Percentiles rank a stretch among this genome's conserved stretches.
phyloP scores from a whole-genome alignment of 768 basidiomycete genomes.

The Calvatia gigantea region DNA sequence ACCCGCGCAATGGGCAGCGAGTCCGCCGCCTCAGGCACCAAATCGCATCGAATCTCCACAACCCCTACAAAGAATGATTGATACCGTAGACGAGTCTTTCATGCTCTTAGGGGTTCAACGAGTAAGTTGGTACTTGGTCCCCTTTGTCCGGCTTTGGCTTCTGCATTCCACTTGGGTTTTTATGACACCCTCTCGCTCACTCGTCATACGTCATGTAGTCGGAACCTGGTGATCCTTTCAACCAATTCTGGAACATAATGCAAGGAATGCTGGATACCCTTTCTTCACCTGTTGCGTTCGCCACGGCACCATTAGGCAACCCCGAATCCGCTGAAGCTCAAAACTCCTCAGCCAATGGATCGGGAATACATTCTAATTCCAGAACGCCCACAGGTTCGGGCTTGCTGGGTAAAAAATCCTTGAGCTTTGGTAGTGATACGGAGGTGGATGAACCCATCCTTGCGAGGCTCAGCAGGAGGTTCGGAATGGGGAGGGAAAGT shows the following conservation, averaged over 20 bases:
- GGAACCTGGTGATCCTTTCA: conserved; percentile 84
- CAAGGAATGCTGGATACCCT: conserved; percentile 84
- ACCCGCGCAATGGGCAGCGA: conserved; percentile 21
- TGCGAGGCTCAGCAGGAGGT: conserved; percentile 49
- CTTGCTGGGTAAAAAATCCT: conserved; percentile 21
- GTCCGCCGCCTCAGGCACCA: conserved; percentile 24
- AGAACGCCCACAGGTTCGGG: conserved; percentile 23
- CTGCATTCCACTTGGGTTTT: not conserved
- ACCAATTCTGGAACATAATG: conserved; percentile 86
- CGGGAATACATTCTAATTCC: not conserved
- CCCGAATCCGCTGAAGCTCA: conserved; percentile 26
- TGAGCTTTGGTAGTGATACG: conserved; percentile 61
- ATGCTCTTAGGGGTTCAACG: conserved; percentile 80
- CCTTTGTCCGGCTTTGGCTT: conserved; percentile 6
- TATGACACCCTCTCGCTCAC: not conserved
- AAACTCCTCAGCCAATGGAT: conserved; percentile 11
- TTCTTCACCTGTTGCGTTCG: conserved; percentile 59
- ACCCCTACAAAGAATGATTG: conserved; percentile 31
- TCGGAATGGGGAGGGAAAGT: conserved; percentile 39
- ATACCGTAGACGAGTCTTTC: conserved; percentile 83
- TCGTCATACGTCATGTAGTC: conserved; percentile 36
- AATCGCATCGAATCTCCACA: conserved; percentile 44
- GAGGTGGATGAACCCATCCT: conserved; percentile 65
- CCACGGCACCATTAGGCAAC: conserved; percentile 68
- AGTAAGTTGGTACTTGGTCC: conserved; percentile 40